phyloP scores from a whole-genome alignment of 441 rosid genomes.

The Viola pubescens region DNA sequence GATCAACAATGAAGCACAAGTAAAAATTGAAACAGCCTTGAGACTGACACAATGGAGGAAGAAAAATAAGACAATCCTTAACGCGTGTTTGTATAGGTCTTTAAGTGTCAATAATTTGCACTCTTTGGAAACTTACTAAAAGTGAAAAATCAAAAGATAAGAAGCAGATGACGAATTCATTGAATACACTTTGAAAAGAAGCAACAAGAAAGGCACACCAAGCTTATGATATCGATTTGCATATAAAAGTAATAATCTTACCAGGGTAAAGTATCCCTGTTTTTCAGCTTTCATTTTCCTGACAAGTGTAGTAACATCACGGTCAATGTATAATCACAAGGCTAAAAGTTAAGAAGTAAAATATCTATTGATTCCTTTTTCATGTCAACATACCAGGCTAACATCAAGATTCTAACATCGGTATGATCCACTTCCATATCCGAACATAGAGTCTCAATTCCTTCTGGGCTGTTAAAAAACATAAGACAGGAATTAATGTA shows the following conservation, averaged over 20 bases:
- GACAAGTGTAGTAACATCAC: conserved; percentile 14
- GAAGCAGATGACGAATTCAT: neutral
- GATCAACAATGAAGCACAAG: too few relatives aligned
- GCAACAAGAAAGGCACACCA: neutral
- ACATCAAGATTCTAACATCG: conserved; percentile 91
- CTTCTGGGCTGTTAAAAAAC: conserved; percentile 71
- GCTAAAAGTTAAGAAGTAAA: conserved; percentile 3
- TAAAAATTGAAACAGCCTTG: too few relatives aligned
- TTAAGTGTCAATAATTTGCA: neutral
- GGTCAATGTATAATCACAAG: conserved; percentile 7
- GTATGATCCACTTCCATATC: conserved; percentile 83
- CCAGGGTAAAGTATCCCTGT: conserved; percentile 93
- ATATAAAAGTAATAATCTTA: conserved; percentile 24
- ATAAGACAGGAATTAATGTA: too few relatives aligned
- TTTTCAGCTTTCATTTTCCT: conserved; percentile 98
- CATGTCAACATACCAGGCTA: conserved; percentile 68
- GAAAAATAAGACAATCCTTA: too few relatives aligned
- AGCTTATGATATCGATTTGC: neutral
- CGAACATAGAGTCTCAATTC: conserved; percentile 78
- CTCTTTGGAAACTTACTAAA: neutral
- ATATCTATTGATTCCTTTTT: too few relatives aligned
- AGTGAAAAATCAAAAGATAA: neutral
- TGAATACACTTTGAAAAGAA: neutral
- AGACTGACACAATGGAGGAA: too few relatives aligned
- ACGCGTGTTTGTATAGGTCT: too few relatives aligned